Conservation (phyloP, 768 basidiomycete genomes). For the Favolaschia claudopus region DNA sequence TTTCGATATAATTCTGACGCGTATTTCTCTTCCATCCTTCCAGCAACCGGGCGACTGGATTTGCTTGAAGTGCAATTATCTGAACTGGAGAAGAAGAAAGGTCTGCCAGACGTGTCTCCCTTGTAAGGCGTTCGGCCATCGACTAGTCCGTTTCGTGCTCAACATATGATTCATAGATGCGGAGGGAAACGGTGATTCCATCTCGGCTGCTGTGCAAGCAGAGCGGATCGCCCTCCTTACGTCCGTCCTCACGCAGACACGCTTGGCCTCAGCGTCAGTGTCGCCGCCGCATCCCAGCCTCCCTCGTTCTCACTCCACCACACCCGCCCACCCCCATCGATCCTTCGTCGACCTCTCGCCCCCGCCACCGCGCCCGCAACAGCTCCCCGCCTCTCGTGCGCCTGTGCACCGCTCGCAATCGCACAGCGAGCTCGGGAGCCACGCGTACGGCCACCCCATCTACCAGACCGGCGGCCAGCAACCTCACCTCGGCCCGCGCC, state of each 20-base stretch:
- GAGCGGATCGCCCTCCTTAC: conserved; percentile 85
- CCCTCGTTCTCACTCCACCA: conserved; percentile 51
- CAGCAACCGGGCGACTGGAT: conserved; percentile 85
- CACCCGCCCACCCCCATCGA: conserved; percentile 53
- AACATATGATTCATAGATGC: conserved; percentile 59
- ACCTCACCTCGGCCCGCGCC: conserved; percentile 38
- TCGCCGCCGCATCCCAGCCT: conserved; percentile 27
- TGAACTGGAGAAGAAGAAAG: conserved; percentile 88
- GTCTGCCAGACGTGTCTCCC: conserved; percentile 91
- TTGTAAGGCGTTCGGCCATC: conserved; percentile 55
- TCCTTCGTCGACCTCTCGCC: conserved; percentile 46
- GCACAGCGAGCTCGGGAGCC: conserved; percentile 55
- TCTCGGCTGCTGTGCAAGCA: conserved; percentile 84
- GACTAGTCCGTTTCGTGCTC: conserved; percentile 12
- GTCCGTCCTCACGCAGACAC: conserved; percentile 70
- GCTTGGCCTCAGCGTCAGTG: conserved; percentile 30
- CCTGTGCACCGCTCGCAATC: conserved; percentile 61
- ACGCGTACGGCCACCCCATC: conserved; percentile 48
- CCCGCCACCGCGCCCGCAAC: conserved; percentile 36
- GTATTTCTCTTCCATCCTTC: conserved; percentile 21
- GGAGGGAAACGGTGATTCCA: conserved; percentile 88
- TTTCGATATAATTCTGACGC: not conserved
- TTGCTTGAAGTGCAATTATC: conserved; percentile 84
- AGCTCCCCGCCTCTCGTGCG: too few relatives aligned
- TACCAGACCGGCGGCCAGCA: conserved; percentile 86